Conservation (phyloP, 139 green algal genomes). For the Deuterostichococcus epilithicus region DNA sequence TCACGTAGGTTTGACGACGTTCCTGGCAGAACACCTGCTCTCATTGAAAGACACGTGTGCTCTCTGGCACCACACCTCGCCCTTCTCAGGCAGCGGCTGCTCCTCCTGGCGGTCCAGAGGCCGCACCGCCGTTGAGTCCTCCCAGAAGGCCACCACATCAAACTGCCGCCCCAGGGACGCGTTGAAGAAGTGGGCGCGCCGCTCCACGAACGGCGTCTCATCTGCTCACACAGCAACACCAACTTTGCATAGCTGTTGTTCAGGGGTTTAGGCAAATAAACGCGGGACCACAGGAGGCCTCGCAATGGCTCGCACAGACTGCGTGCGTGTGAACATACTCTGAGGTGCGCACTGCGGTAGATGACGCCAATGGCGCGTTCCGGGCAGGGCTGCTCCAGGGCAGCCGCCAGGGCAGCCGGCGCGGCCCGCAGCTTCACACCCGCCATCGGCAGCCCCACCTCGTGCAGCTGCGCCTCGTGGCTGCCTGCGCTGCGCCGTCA, state of each 20-base stretch:
- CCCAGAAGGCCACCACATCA: conserved; percentile 48
- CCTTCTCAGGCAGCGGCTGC: background rate
- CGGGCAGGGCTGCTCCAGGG: conserved; percentile 28
- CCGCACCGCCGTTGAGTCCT: conserved; percentile 31
- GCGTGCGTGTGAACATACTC: background rate
- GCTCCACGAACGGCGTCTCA: background rate
- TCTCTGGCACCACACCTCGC: conserved; percentile 15
- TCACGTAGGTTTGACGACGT: too few relatives aligned
- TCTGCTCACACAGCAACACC: background rate
- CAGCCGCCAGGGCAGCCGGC: conserved; percentile 7
- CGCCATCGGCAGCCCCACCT: conserved; percentile 17
- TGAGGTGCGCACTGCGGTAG: conserved; percentile 26
- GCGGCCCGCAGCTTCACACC: conserved; percentile 31
- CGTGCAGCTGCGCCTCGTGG: conserved; percentile 28
- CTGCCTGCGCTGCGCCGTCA: conserved; percentile 2
- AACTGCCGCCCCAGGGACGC: conserved; percentile 49
- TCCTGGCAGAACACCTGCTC: too few relatives aligned
- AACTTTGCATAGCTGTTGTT: too few relatives aligned
- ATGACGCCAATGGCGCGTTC: conserved; percentile 62
- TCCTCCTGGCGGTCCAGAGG: conserved; percentile 26
- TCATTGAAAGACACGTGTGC: too few relatives aligned
- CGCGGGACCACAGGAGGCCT: background rate
- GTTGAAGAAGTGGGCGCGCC: conserved; percentile 47
- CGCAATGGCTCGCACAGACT: background rate
- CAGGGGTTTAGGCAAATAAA: too few relatives aligned